These are phyloP conservation scores for Teunomyces gatunensis DNA, from an alignment of 805 yeast genomes.

Conservation along the genomic window DNA sequence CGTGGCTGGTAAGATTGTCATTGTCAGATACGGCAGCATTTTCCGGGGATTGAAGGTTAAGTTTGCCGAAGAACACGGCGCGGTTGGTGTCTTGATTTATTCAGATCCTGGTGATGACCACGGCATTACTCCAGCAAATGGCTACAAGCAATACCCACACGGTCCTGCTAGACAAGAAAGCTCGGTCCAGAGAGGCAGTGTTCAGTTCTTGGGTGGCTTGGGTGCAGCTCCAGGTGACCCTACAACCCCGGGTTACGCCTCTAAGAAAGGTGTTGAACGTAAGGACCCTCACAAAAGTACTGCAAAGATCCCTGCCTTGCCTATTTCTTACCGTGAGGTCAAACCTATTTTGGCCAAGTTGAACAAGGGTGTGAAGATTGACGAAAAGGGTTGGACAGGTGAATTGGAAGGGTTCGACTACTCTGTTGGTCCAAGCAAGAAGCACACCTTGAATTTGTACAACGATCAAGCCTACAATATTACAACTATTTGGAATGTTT, in stretches of 20 bases:
- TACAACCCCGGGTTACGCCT: slow-evolving; percentile 70
- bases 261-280: slow-evolving; percentile 42
- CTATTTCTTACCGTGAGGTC: slow-evolving; percentile 44
- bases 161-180: slow-evolving; percentile 67
- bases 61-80: slow-evolving; percentile 62
- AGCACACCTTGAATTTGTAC: slow-evolving; percentile 38
- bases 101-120: slow-evolving; percentile 62
- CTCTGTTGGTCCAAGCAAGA: slow-evolving; percentile 37
- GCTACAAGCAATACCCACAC: slow-evolving; percentile 55
- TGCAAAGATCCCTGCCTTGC: slow-evolving; percentile 40
- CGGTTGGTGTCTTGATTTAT: slow-evolving; percentile 57
- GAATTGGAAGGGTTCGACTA: slow-evolving; percentile 41
- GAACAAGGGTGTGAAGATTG: slow-evolving; percentile 33
- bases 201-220: slow-evolving; percentile 50
- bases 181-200: slow-evolving; percentile 62
- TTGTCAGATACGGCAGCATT: slow-evolving; percentile 52
- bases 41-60: slow-evolving; percentile 56
- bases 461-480: slow-evolving; percentile 40
- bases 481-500: slow-evolving; percentile 42
- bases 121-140: slow-evolving; percentile 52
- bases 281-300: slow-evolving; percentile 35
- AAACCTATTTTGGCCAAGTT: slow-evolving; percentile 39
- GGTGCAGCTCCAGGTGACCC: slow-evolving; percentile 69
- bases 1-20: slow-evolving; percentile 55
- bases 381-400: slow-evolving; percentile 33